Evolutionary conservation across 1,284 basidiomycete genomes (phyloP), one percentile per base, ranked within the genome.

Genomic region (Meripilus lineatus): DNA sequence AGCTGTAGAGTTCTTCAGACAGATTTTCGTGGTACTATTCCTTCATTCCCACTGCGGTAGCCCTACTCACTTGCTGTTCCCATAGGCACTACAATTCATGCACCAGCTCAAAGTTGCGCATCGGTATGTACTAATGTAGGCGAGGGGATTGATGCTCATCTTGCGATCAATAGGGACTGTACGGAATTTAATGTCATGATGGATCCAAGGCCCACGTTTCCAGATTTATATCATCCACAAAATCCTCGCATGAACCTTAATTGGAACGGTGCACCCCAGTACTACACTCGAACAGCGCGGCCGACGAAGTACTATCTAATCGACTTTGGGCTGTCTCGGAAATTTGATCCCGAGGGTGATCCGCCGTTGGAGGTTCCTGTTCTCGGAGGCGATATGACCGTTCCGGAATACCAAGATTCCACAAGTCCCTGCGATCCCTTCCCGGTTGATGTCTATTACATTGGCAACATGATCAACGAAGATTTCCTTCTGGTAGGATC

Each of bases 131-230:
- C 4, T 5, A 39, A 57, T 6, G 45, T 44, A 3, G 45, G 47
- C 1, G 34, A 26, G 4, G 58, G 56, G 23, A 21, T 4, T 24
- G 54, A 55, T 24, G 52, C 49, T 21, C 11, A 49, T 55, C 4
- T 55, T 15, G 7, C 3, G n/a, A 11, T 7, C 14, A 5, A 21
- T 22, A 42, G 41, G 8, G 32, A 42, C 36, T 34, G 41, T 21
- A 22, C 60, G 26, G 14, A 24, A 5, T 26, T 47, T 14, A 72
- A 72, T 41, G 55, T 71, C 32, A 66, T 71, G 66, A 56, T 70
- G 48, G 67, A 70, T 40, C 57, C 65, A 0, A 40, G 26, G 4
- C 40, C 48, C 14, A 44, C 68, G 37, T 63, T 58, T 47, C 53
- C 58, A 2, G 24, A 61, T 14, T 46, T 50, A 5, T 62, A 50